These are phyloP conservation scores for Botrytis galanthina DNA, from an alignment of 2,329 filamentous ascomycete species.

Conservation along the genomic window DNA sequence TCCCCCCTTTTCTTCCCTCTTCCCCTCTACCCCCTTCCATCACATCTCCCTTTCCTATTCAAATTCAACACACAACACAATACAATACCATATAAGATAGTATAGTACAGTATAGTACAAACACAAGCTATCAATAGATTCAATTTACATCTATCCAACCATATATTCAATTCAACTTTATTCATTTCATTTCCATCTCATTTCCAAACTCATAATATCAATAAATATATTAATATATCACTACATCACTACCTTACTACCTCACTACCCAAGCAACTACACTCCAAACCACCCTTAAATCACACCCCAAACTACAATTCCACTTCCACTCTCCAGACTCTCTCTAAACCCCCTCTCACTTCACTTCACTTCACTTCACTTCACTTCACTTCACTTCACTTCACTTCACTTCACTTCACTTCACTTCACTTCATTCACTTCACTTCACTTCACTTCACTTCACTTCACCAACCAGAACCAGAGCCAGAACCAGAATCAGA, in stretches of 20 bases:
- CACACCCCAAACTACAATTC: background rate
- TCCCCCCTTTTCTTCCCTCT: background rate
- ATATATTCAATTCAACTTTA: background rate
- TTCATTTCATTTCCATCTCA: background rate
- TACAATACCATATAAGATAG: too few species aligned
- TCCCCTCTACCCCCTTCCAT: background rate
- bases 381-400: too few species aligned
- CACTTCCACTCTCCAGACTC: background rate
- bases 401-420: too few species aligned
- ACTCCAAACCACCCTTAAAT: background rate
- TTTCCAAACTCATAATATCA: background rate
- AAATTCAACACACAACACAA: background rate
- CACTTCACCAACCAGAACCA: too few species aligned
- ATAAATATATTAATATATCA: background rate
- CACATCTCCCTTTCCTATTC: background rate
- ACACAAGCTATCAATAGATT: background rate
- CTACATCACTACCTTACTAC: too few species aligned
- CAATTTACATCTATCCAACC: background rate
- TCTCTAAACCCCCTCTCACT: too few species aligned
- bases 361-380: too few species aligned
- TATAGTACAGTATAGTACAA: background rate
- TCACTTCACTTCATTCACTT: too few species aligned
- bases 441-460: too few species aligned
- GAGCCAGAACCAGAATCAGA: background rate
- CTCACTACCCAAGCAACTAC: background rate